Evolutionary conservation across 1,139 yeast species (phyloP), one percentile per base, ranked within the genome.

Genomic region (Pichia terricola): DNA sequence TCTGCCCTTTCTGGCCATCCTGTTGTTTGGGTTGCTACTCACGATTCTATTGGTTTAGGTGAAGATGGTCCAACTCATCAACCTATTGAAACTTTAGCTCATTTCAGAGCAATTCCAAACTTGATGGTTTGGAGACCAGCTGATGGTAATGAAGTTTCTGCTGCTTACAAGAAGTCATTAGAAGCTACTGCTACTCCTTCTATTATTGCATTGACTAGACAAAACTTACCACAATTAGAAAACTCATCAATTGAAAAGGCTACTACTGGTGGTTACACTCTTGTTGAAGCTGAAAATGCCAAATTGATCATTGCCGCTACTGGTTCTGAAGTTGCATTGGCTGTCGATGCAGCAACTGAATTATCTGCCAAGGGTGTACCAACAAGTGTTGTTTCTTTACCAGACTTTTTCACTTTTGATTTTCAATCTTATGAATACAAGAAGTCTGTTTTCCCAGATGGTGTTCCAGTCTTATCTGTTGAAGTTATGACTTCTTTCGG

Each of bases 51-150:
- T 63, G 98, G 98, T 72, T 78, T 91, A 58, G 98, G 98, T 73
- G 98, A 91, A 76, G 98, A 91, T 66, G 98, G 98, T 65, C 98
- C 98, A 68, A 91, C 98, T 65, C 98, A 91, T 72, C 98, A 91
- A 76, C 99, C 99, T 69, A 87, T 91, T 61, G 99, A 91, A 78
- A 91, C 98, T 52, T 73, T 91, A 66, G 95, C 97, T 51, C 98
- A 91, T 70, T 80, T 94, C 71, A 87, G 99, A 77, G 96, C 98
- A 56, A 66, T 78, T 60, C 99, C 99, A 72, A 94, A 94, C 77
- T 63, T 80, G 60, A 78, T 82, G 66, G 97, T 91, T 51, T 91
- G 97, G 97, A 87, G 99, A 79, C 98, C 98, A 59, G 98, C 98
- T 64, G 98, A 94, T 67, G 99, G 99, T 74, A 91, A 91, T 68